Base-by-base conservation (phyloP, 2,329 filamentous ascomycete species). In the Colletotrichum agaves region DNA sequence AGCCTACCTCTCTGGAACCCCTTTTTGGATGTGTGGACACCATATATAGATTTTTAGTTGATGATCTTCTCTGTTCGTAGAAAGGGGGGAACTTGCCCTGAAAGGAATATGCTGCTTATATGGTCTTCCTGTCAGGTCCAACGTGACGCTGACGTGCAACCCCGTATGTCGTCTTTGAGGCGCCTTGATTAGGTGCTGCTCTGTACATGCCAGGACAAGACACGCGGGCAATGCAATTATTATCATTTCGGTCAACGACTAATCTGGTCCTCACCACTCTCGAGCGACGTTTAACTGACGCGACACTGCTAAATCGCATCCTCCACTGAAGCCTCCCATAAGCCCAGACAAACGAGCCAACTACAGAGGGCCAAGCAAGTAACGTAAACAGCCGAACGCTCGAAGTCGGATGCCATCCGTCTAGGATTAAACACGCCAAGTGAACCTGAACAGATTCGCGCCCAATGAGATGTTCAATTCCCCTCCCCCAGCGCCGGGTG, bases 11-110 rank as follows among this genome's bases (percentile, higher is more conserved):
- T 50, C 57, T 35, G 21, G 21, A 7, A 6, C 19, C 27, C 46
- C 19, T n/a, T 63, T 52, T 57, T 53, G 43, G 49, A 37, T 8
- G 63, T 63, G n/a, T 64, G 64, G 61, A 67, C 41, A 64, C 37
- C 44, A 63, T 55, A 55, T 65, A 65, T 63, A 63, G 60, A 67
- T 58, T 67, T 63, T 67, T 67, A 63, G 63, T 63, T 35, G n/a
- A 58, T 55, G 63, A 63, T 57, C 52, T 58, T 67, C 63, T 63
- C 60, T 63, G 60, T 63, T 67, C 50, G 52, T 67, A 21, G 39
- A 63, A 58, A 53, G 50, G 50, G 59, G 52, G 52, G 31, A 27
- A 35, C 23, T 63, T 63, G 50, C 50, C 44, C 63, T 63, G 43
- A 15, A 67, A 67, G 50, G 23, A 67, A 46, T 52, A 4, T 67